Conservation (phyloP, 2,329 filamentous ascomycete genomes). For the Domatiomyces globalis region DNA sequence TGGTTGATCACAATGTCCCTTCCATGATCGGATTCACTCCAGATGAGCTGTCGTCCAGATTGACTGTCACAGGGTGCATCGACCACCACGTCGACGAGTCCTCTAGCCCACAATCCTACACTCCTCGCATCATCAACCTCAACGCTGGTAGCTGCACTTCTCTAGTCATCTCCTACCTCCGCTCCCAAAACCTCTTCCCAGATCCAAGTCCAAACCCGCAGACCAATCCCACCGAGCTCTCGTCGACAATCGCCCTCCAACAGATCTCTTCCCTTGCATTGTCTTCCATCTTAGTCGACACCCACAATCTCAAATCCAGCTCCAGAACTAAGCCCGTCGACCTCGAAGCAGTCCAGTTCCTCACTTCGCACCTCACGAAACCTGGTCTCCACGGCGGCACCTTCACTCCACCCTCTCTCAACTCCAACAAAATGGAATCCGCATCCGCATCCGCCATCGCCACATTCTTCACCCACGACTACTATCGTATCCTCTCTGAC, state of each 20-base stretch:
- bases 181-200: slow-evolving; percentile 32
- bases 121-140: slow-evolving; percentile 40
- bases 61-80: slow-evolving; percentile 39
- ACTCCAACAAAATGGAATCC: background rate
- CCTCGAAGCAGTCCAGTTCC: slow-evolving; percentile 36
- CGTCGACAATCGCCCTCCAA: slow-evolving; percentile 24
- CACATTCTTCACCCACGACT: slow-evolving; percentile 28
- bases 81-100: slow-evolving; percentile 50
- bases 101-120: slow-evolving; percentile 31
- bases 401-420: background rate
- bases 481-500: slow-evolving; percentile 38
- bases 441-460: background rate
- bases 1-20: slow-evolving; percentile 35
- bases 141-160: slow-evolving; percentile 45
- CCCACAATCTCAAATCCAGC: slow-evolving; percentile 29
- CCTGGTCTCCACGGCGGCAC: slow-evolving; percentile 21
- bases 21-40: slow-evolving; percentile 18
- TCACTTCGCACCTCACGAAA: slow-evolving; percentile 38
- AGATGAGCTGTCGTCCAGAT: slow-evolving; percentile 26
- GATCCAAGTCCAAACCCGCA: slow-evolving; percentile 20
- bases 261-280: slow-evolving; percentile 32
- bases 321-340: slow-evolving; percentile 34
- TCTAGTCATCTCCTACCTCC: slow-evolving; percentile 38
- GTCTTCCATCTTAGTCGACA: slow-evolving; percentile 32
- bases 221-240: slow-evolving; percentile 8